These are phyloP conservation scores for Macaranga tanarius DNA, from an alignment of 441 rosid genomes.

Conservation along the genomic window DNA sequence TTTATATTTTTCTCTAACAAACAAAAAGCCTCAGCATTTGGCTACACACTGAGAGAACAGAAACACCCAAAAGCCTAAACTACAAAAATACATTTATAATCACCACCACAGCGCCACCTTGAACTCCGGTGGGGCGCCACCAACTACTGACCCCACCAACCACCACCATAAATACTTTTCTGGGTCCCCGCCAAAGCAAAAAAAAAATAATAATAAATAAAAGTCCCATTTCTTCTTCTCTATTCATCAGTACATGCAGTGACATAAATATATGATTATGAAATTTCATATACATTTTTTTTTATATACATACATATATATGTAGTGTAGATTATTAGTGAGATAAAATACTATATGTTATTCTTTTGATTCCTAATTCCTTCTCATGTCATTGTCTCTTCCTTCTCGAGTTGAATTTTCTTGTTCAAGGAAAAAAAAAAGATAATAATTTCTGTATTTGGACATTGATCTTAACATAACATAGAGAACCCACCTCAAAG, in stretches of 20 bases:
- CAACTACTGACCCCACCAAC: constrained; percentile 15
- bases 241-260: no score
- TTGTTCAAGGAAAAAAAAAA: neutral
- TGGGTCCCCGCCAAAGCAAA: neutral
- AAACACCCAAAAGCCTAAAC: neutral
- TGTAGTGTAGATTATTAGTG: neutral
- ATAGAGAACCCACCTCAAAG: constrained; percentile 22
- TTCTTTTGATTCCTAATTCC: neutral
- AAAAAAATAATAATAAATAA: no score
- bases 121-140: constrained; percentile 23
- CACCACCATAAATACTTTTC: neutral
- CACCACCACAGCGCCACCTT: neutral
- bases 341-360: neutral
- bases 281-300: neutral
- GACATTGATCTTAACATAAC: neutral
- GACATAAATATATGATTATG: no score
- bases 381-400: constrained; percentile 20
- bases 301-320: neutral
- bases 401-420: neutral
- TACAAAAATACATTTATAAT: constrained; percentile 20
- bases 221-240: no score
- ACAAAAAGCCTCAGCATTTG: neutral
- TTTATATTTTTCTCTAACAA: neutral
- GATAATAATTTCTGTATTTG: neutral
- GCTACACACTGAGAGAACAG: neutral